Evolutionary conservation across 148 eudicot species (phyloP), one percentile per base, ranked within the genome.

Genomic region (Vaccinium macrocarpon): DNA sequence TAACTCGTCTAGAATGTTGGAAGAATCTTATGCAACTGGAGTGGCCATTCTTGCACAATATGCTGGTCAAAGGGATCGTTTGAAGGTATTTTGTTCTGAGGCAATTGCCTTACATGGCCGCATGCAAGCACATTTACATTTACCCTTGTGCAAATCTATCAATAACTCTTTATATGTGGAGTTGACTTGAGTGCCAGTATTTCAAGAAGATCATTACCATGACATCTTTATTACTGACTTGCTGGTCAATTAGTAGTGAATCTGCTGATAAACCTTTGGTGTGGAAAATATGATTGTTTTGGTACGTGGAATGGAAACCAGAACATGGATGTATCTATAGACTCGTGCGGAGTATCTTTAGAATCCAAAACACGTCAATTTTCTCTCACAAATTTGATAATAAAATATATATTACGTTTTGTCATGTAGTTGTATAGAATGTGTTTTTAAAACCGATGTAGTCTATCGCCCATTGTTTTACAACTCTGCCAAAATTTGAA

Each of bases 11-110:
- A 90, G 93, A 87, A 86, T 93, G 92, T 87, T 97, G 68, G 99
- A 95, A 90, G 99, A 97, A 82, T 91, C 95, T 56, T 91, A 88
- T 88, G 90, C 96, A 73, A 90, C 93, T 75, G 99, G 97, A 80
- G 93, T 91, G 48, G 99, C 98, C 53, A 92, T 97, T 84, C 97
- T 97, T 81, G 86, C 92, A 32, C 95, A 95, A 88, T 97, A 95
- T 82, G 86, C 94, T 50, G 98, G 91, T 84, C 99, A 97, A 88
- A 92, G 95, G 86, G 99, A 97, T 75, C 94, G 89, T 80, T 90
- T 97, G 88, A 97, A 97, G 99, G 99, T 97, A 93, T 46, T 9
- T 38, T 38, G 42, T 29, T 14, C 25, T 10, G 14, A 49, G 77
- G 42, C 14, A 80, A 23, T 38, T 56, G 18, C 32, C 55, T 15